Percentiles rank a stretch among this genome's conserved stretches.
Evolutionary conservation across 805 yeast genomes (phyloP).

Genomic region (Yamadazyma paraphyllophila): DNA sequence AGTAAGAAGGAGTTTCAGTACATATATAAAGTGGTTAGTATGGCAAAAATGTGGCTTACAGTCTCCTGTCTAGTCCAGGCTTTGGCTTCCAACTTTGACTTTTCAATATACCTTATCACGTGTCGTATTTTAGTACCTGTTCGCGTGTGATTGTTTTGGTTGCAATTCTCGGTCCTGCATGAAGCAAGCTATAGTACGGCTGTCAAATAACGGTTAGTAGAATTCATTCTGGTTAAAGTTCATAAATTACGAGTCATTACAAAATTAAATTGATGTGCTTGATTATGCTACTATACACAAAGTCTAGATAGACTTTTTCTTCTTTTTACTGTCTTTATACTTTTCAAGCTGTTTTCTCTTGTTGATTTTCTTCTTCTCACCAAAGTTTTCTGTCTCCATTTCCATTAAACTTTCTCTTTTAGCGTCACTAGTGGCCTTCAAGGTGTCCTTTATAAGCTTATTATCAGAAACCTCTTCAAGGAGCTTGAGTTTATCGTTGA

Average conservation of each 20-base stretch:
- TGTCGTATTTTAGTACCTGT: no score
- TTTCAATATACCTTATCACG: no score
- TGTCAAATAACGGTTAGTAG: no score
- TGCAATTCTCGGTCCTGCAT: background rate
- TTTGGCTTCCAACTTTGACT: no score
- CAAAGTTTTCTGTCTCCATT: conserved; percentile 89
- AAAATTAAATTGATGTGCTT: no score
- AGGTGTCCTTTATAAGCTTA: conserved; percentile 67
- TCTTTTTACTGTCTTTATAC: conserved; percentile 8
- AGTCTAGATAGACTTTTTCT: background rate
- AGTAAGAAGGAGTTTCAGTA: no score
- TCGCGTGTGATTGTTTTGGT: background rate
- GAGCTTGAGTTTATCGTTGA: conserved; percentile 74
- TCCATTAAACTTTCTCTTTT: conserved; percentile 89
- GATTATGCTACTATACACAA: no score
- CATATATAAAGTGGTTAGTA: no score
- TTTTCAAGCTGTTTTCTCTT: conserved; percentile 27
- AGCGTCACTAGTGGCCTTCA: conserved; percentile 72
- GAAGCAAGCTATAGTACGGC: background rate
- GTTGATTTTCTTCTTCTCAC: conserved; percentile 62
- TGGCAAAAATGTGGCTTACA: no score
- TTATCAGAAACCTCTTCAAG: conserved; percentile 73
- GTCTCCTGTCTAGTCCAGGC: no score
- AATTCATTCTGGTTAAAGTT: no score
- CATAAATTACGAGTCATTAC: no score